Conservation (phyloP, 2,329 filamentous ascomycete species). For the Lachnum nothofagi region DNA sequence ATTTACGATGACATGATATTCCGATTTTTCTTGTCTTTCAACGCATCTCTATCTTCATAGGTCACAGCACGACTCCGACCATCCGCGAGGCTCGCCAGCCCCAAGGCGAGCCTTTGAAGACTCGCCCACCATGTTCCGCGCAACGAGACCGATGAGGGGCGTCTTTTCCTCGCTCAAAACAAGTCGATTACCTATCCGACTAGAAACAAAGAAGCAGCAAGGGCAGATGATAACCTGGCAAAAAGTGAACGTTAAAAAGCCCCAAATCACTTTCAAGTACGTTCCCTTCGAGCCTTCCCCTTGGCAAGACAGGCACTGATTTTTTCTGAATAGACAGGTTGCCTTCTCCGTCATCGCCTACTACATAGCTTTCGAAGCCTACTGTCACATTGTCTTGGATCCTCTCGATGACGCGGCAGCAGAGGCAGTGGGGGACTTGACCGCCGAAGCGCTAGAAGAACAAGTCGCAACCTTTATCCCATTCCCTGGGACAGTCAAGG, state of each 20-base stretch:
- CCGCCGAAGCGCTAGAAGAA: constrained; percentile 40
- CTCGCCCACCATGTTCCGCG: constrained; percentile 24
- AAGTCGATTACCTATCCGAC: constrained; percentile 25
- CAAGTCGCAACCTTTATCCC: constrained; percentile 53
- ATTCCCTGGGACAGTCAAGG: constrained; percentile 53
- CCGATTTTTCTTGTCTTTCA: neutral
- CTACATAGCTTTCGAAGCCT: constrained; percentile 39
- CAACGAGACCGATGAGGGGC: constrained; percentile 16
- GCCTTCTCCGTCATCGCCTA: constrained; percentile 34
- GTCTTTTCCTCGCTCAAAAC: constrained; percentile 22
- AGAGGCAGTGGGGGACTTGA: constrained; percentile 39
- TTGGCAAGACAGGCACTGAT: neutral
- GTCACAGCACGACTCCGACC: neutral
- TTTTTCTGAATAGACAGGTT: constrained; percentile 19
- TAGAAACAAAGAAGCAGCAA: constrained; percentile 20
- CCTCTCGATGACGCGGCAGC: constrained; percentile 36
- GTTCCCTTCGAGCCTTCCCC: neutral
- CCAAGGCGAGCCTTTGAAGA: constrained; percentile 26
- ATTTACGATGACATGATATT: neutral
- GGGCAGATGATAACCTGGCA: constrained; percentile 22
- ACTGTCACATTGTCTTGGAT: constrained; percentile 42
- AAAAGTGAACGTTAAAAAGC: constrained; percentile 25
- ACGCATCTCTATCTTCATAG: neutral
- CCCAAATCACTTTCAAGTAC: constrained; percentile 16
- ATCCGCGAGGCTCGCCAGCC: constrained; percentile 23